Evolutionary conservation across 2,329 filamentous ascomycete genomes (phyloP).

Genomic region (Clarireedia sp.): DNA sequence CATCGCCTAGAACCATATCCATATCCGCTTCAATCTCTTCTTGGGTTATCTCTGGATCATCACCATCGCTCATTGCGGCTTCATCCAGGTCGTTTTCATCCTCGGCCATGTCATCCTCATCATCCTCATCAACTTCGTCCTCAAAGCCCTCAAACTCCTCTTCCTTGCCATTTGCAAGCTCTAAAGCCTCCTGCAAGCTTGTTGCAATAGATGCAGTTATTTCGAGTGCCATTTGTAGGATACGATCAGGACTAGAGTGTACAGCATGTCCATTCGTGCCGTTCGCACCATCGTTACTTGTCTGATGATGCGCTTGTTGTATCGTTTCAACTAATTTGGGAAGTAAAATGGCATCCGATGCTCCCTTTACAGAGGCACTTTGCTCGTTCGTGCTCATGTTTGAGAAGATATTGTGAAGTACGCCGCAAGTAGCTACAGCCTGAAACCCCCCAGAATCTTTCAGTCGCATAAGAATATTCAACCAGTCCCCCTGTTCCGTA

Average conservation of each 20-base stretch:
- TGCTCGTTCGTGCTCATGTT: conserved; percentile 45
- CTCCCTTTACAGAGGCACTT: conserved; percentile 39
- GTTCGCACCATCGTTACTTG: conserved; percentile 4
- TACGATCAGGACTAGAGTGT: conserved; percentile 24
- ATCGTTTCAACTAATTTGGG: conserved; percentile 34
- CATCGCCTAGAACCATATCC: conserved; percentile 50
- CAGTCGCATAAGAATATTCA: conserved; percentile 42
- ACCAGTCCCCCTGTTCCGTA: conserved; percentile 42
- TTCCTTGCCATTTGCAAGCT: conserved; percentile 35
- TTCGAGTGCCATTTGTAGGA: conserved; percentile 45
- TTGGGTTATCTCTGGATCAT: conserved; percentile 45
- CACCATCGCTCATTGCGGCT: conserved; percentile 32
- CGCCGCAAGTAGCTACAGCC: conserved; percentile 49
- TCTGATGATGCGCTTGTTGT: conserved; percentile 15
- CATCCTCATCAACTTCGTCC: conserved; percentile 19
- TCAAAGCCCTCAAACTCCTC: conserved; percentile 35
- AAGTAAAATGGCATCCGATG: conserved; percentile 44
- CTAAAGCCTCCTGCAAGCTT: conserved; percentile 44
- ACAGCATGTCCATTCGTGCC: conserved; percentile 16
- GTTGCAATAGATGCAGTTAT: conserved; percentile 58
- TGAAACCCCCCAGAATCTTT: conserved; percentile 40
- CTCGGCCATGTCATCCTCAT: conserved; percentile 29
- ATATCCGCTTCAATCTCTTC: conserved; percentile 56
- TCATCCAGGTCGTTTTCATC: conserved; percentile 35
- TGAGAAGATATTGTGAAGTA: conserved; percentile 55